Base-by-base conservation (phyloP, 164 flowering plant species). In the Macadamia integrifolia region DNA sequence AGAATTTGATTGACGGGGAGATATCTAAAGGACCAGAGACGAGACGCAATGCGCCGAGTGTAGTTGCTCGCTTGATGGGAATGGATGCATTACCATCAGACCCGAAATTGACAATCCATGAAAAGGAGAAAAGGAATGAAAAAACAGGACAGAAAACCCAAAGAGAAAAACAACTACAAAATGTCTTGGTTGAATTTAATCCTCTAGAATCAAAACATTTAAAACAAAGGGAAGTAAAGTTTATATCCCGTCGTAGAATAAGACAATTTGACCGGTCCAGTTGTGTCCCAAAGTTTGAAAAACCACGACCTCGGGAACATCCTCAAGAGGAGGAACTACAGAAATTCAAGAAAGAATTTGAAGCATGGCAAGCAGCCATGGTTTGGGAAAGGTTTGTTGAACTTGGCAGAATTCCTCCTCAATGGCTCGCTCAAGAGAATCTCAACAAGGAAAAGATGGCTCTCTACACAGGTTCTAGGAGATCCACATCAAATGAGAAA, bases 251-350 rank as follows among this genome's bases (percentile, higher is more conserved):
- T 30, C 42, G 61, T 43, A 65, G 52, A 31, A 75, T 66, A 29
- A 63, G 67, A 67, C 67, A 83, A 66, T 63, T 60, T 71, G 83
- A 74, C 56, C 67, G 59, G 53, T 69, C 67, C 77, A 72, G 69
- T 58, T 60, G 62, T 44, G 32, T 49, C 62, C 70, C 60, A 49
- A 81, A 74, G 53, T 65, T 66, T 42, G 78, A 68, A 64, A 85
- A 77, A 69, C 84, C 79, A 29, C 83, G 73, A 67, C 86, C 82
- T 75, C 83, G 94, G 30, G 89, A 86, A 75, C 98, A 94, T 80
- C 98, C 99, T 69, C 98, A 94, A 68, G 99, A 92, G 76, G 93
- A 92, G 84, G 91, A 90, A 71, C 82, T 94, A 9, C 97, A 89
- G 75, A 89, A 88, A 77, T 94, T 94, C 75, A 94, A 92, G 84